Evolutionary conservation across 768 basidiomycete species (phyloP).

Genomic region (Lactarius pseudohatsudake): DNA sequence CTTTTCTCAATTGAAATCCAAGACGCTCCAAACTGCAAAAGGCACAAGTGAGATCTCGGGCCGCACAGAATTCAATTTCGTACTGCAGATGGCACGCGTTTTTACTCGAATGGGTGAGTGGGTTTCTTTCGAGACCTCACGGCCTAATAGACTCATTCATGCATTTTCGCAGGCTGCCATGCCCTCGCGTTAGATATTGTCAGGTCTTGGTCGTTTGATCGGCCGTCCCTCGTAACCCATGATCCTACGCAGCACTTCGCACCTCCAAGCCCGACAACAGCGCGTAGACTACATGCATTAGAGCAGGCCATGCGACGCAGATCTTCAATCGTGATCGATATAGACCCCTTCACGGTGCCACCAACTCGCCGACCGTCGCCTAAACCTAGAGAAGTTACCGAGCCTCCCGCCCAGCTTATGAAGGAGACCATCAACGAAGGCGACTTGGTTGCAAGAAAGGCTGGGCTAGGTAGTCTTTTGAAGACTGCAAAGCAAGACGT

Average conservation of each 20-base stretch:
- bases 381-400: slow-evolving; percentile 31
- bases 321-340: slow-evolving; percentile 85
- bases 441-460: slow-evolving; percentile 63
- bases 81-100: slow-evolving; percentile 89
- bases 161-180: slow-evolving; percentile 73
- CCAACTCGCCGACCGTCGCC: slow-evolving; percentile 58
- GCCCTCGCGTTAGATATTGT: slow-evolving; percentile 88
- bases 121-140: neutral
- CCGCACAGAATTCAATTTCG: slow-evolving; percentile 89
- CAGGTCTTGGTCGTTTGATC: slow-evolving; percentile 87
- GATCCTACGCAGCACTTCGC: slow-evolving; percentile 31
- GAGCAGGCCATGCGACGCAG: slow-evolving; percentile 57
- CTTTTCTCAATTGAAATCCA: slow-evolving; percentile 85
- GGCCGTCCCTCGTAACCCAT: slow-evolving; percentile 52
- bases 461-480: slow-evolving; percentile 79
- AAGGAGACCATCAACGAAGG: slow-evolving; percentile 44
- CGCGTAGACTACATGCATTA: slow-evolving; percentile 49
- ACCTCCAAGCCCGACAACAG: slow-evolving; percentile 46
- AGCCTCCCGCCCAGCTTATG: slow-evolving; percentile 29
- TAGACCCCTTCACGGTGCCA: slow-evolving; percentile 69
- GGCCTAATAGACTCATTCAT: slow-evolving; percentile 4
- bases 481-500: slow-evolving; percentile 90
- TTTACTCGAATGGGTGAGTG: slow-evolving; percentile 90
- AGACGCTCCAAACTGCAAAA: slow-evolving; percentile 89
- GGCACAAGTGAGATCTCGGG: slow-evolving; percentile 91